Conservation (phyloP, 2,329 filamentous ascomycete species). For the Colletotrichum sp. region DNA sequence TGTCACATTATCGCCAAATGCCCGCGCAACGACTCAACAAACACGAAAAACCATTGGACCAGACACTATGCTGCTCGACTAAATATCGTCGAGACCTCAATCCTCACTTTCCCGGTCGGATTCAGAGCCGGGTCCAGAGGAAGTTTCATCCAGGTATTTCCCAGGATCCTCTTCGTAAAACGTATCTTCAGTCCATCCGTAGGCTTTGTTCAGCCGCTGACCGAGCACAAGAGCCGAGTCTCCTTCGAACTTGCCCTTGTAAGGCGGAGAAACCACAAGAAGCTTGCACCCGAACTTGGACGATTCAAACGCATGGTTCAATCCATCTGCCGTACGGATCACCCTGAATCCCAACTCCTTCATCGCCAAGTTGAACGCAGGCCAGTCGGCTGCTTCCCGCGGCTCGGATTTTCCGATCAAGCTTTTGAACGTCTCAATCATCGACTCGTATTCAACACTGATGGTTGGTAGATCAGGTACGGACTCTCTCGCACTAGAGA, state of each 20-base stretch:
- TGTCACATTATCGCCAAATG: background rate
- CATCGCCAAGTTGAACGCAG: constrained; percentile 45
- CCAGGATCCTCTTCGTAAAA: constrained; percentile 27
- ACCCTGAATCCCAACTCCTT: constrained; percentile 45
- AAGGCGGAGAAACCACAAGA: constrained; percentile 42
- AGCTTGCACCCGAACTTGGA: constrained; percentile 21
- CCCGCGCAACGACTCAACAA: background rate
- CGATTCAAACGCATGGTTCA: background rate
- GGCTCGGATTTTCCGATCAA: constrained; percentile 30
- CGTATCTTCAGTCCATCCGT: constrained; percentile 38
- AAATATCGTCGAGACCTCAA: background rate
- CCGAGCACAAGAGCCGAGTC: constrained; percentile 30
- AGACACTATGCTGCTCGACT: background rate
- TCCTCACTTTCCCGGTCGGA: background rate
- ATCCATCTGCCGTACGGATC: constrained; percentile 32
- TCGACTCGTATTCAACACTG: background rate
- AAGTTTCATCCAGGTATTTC: background rate
- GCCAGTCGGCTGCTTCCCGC: constrained; percentile 37
- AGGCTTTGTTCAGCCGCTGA: constrained; percentile 34
- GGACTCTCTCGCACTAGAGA: background rate
- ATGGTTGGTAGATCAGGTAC: background rate
- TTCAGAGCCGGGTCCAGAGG: background rate
- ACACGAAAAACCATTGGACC: background rate
- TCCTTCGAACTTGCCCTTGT: constrained; percentile 39
- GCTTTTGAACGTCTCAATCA: constrained; percentile 40